Base-by-base conservation (phyloP, 1,139 yeast genomes). In the Suhomyces chickasaworum region DNA sequence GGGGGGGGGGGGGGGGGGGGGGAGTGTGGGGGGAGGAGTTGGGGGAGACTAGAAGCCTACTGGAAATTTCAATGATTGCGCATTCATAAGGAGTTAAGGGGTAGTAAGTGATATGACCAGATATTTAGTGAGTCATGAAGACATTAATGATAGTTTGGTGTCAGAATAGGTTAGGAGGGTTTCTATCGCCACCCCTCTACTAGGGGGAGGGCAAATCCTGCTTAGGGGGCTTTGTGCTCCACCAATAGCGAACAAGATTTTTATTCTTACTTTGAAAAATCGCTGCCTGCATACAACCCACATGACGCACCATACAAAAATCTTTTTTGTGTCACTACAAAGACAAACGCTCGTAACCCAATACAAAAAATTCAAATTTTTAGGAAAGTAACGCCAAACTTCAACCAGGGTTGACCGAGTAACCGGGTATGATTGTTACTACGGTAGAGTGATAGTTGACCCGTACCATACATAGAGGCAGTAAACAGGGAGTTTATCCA, bases 191-290 rank as follows among this genome's bases (percentile, higher is more conserved):
- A 21, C 37, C 22, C 15, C 31, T 27, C n/a, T 15, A 4, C 20
- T 16, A 15, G 33, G 40, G 40, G 32, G 32, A 29, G 32, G 32
- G 33, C 17, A 39, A 22, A 16, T n/a, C 17, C 30, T 17, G 40
- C 40, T 42, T 42, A 42, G 34, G 45, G 45, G 45, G 45, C 45
- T 42, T 42, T 41, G 29, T n/a, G 22, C 29, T 18, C 36, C 34
- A 15, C 45, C 45, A 42, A 42, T 42, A 37, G 41, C 15, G 20
- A n/a, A 16, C 13, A 32, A 33, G 45, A 18, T 16, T 42, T 42
- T 42, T 37, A 38, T 9, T 20, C 42, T 42, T 37, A 42, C 41
- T 9, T 7, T 9, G 3, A 23, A 13, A 16, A 32, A 21, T 36
- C n/a, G n/a, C 15, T n/a, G 17, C 27, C 42, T 33, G 42, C 37